Conservation (phyloP, 768 basidiomycete genomes). For the Phylloporus arenicola region DNA sequence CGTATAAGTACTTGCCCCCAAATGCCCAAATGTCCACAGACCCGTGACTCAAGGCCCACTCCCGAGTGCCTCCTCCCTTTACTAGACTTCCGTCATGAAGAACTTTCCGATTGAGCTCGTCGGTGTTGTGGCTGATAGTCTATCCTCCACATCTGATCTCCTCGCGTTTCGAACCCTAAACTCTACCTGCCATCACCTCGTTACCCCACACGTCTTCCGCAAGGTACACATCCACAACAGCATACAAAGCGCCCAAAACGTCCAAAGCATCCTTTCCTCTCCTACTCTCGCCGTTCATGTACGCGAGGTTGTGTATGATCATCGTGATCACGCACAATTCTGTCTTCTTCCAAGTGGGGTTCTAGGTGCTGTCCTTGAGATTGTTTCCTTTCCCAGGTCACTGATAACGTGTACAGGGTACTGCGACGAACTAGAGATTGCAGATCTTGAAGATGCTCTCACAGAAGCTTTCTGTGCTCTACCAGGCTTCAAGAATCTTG, state of each 20-base stretch:
- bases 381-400: neutral
- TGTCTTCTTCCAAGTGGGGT: conserved; percentile 14
- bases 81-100: conserved; percentile 12
- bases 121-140: conserved; percentile 18
- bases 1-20: neutral
- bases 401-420: conserved; percentile 7
- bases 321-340: conserved; percentile 22
- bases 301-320: conserved; percentile 27
- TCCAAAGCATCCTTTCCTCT: conserved; percentile 18
- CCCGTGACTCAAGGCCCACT: neutral
- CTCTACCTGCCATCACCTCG: conserved; percentile 20
- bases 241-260: conserved; percentile 23
- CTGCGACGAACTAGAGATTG: conserved; percentile 27
- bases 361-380: conserved; percentile 6
- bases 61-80: neutral
- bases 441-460: conserved; percentile 28
- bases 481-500: conserved; percentile 16
- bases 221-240: conserved; percentile 23
- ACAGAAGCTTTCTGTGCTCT: conserved; percentile 24
- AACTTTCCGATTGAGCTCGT: conserved; percentile 27
- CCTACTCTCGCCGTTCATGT: conserved; percentile 22
- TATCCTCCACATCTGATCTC: conserved; percentile 23
- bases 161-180: conserved; percentile 27
- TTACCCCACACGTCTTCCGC: conserved; percentile 22
- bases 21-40: too few species aligned